Evolutionary conservation across 164 flowering plant genomes (phyloP), one percentile per base, ranked within the genome.

Genomic region (Annona squamosa): DNA sequence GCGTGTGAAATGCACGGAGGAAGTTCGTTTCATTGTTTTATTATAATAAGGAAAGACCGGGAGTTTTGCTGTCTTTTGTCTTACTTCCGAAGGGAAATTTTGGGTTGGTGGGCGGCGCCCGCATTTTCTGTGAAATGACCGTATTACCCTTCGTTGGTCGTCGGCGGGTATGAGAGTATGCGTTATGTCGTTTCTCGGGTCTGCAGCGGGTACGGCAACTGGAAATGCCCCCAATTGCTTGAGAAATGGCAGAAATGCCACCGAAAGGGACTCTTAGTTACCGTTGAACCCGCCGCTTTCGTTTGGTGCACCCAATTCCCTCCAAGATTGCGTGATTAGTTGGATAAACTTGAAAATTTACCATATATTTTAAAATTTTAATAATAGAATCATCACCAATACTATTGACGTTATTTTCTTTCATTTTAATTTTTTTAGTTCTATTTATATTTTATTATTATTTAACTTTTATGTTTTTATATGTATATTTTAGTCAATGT

Each of bases 31-130:
- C 16, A 17, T 63, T 63, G 41, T 63, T 63, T 18, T 61, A 4
- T 16, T 63, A 18, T 56, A 6, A 16, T 6, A 16, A 6, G 61
- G 16, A 16, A 63, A 63, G 4, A 63, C 18, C 6, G 65, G n/a
- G 2, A 19, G 42, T 44, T 68, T 68, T n/a, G 70, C 70, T 68
- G 70, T 46, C 70, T 46, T 68, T 68, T 68, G 70, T 68, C 70
- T 68, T 68, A 68, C 70, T 68, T 16, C 9, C 26, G 18, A n/a
- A 68, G 56, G 68, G 6, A n/a, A 19, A 44, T 66, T 26, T 26
- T 66, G 45, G 70, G 46, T 7, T 5, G 45, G 18, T 6, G 68
- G 3, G 19, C 1, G 1, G 4, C 19, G 70, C n/a, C 70, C n/a
- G 42, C 7, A 17, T 5, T 45, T 12, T 42, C 4, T 16, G 10